Base-by-base conservation (phyloP, 768 basidiomycete species). In the Austroboletus eburneus region DNA sequence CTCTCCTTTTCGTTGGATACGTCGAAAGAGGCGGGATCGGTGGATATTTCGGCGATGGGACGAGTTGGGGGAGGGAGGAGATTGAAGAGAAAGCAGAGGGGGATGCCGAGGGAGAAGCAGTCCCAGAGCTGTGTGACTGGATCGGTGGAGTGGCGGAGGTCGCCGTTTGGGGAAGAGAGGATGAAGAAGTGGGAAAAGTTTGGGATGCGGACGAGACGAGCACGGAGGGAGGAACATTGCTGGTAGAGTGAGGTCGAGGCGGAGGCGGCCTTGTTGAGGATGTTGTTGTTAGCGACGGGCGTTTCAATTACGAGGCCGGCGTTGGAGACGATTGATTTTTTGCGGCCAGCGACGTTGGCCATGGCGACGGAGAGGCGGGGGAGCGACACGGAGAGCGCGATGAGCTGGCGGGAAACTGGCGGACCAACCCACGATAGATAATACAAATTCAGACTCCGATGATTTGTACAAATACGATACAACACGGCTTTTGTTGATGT, bases 51-150 rank as follows among this genome's bases (percentile, higher is more conserved):
- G 52, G 78, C 76, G 61, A 72, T 74, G 30, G 67, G 72, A 13
- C 52, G 57, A 18, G 64, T 57, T 14, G 71, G 66, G 3, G 63
- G 60, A 32, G 86, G 85, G 46, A 97, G 83, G 65, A 87, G 83
- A 70, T 99, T 95, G 76, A 91, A 95, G 57, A 99, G 83, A 73
- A 88, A 96, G 72, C 92, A 95, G 56, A 98, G 86, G 37, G 93
- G 85, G 39, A 91, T 83, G 48, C 96, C 96, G 29, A 92, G 79
- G 34, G 92, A 84, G 70, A 99, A 89, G 63, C 89, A 83, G 62
- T 91, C 89, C 85, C 94, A 95, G 41, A 97, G 82, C 65, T 92
- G 90, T 39, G 87, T 85, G 58, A 99, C 95, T 30, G 92, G 91
- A 71, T 97, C 93, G 35, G 85, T 87, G 27, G 87, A 88, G 66